Conservation (phyloP, 768 basidiomycete genomes). For the Amyloporia xantha region DNA sequence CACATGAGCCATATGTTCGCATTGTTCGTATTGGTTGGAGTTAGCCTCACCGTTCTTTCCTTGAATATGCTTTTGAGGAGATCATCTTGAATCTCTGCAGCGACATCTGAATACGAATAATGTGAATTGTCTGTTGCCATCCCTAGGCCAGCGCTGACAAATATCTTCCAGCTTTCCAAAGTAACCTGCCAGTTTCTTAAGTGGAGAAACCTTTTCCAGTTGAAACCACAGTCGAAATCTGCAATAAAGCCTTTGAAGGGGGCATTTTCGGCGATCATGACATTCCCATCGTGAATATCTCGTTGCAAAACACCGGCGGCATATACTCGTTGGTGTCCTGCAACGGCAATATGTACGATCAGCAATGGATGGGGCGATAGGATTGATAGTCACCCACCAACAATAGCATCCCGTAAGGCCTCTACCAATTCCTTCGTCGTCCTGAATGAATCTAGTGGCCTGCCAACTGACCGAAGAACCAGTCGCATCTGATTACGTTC, state of each 20-base stretch:
- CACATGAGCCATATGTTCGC: neutral
- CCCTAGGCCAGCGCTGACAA: neutral
- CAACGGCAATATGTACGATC: neutral
- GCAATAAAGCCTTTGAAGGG: neutral
- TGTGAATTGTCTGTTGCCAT: neutral
- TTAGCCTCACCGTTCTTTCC: constrained; percentile 1
- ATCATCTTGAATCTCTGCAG: too few species aligned
- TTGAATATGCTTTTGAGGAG: neutral
- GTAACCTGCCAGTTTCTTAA: neutral
- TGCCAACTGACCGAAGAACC: constrained; percentile 2
- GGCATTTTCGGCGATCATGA: constrained; percentile 15
- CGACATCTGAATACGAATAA: too few species aligned
- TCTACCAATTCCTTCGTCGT: constrained; percentile 8
- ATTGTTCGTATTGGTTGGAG: neutral
- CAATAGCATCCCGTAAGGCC: constrained; percentile 8
- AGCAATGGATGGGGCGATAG: neutral
- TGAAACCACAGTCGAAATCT: constrained; percentile 1
- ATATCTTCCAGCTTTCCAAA: neutral
- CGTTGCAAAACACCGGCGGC: constrained; percentile 11
- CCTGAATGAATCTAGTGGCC: constrained; percentile 6
- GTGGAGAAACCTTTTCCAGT: neutral
- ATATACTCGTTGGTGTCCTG: neutral
- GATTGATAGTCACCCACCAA: constrained; percentile 6
- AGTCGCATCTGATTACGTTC: constrained; percentile 11
- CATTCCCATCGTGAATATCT: constrained; percentile 15